These are phyloP conservation scores for Tetracladium maxilliforme DNA, from an alignment of 2,329 filamentous ascomycete genomes.

Conservation along the genomic window DNA sequence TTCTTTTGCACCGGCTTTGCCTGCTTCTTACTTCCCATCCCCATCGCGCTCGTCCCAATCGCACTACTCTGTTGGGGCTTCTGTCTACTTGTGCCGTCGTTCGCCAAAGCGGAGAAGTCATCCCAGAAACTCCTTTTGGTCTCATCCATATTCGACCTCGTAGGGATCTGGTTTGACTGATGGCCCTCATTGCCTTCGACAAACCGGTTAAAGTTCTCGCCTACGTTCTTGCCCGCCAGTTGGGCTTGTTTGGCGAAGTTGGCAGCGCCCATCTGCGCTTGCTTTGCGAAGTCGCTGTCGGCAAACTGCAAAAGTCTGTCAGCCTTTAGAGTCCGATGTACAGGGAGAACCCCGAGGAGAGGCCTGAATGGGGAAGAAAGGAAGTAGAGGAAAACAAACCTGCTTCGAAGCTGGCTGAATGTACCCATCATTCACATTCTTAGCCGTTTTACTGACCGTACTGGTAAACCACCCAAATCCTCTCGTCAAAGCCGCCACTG, in stretches of 20 bases:
- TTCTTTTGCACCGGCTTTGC: conserved; percentile 6
- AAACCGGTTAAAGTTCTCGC: conserved; percentile 71
- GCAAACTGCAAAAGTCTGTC: conserved; percentile 42
- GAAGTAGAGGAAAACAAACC: conserved; percentile 29
- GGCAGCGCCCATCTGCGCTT: conserved; percentile 45
- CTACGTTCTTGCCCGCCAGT: conserved; percentile 59
- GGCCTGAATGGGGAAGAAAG: conserved; percentile 3
- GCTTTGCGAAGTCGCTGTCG: conserved; percentile 62
- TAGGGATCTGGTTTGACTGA: conserved; percentile 12
- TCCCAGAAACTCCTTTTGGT: conserved; percentile 85
- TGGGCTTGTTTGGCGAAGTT: conserved; percentile 53
- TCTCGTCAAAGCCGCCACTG: conserved; percentile 75
- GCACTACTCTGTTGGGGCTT: conserved; percentile 23
- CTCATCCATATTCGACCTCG: conserved; percentile 32
- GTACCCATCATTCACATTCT: conserved; percentile 79
- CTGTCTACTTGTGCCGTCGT: conserved; percentile 27
- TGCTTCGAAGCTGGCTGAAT: conserved; percentile 87
- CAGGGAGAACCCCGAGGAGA: conserved; percentile 1
- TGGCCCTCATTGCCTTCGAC: conserved; percentile 56
- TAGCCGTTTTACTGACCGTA: conserved; percentile 79
- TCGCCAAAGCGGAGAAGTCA: conserved; percentile 71
- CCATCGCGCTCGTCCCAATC: conserved; percentile 52
- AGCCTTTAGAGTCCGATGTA: conserved; percentile 6
- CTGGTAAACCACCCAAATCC: conserved; percentile 89
- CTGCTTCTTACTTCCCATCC: conserved; percentile 21